Base-by-base conservation (phyloP, 768 basidiomycete genomes). In the Naganishia onofrii region DNA sequence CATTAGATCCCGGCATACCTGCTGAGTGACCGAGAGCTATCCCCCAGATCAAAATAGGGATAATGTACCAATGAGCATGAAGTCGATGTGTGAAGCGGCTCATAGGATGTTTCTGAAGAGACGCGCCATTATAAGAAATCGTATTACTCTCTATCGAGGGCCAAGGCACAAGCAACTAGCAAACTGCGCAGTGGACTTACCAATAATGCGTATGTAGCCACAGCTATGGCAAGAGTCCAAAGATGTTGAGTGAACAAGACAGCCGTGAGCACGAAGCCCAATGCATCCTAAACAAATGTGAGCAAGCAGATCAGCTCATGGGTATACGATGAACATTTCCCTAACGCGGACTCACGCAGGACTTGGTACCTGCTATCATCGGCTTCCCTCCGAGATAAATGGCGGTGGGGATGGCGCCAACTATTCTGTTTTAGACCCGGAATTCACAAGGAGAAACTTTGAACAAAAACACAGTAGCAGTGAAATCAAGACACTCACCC, bases 201-300 rank as follows among this genome's bases (percentile, higher is more conserved):
- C 10, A 80, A 70, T 21, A 80, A 73, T 31, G 77, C 71, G 42
- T 70, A 78, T 12, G 79, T 80, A 3, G 78, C 75, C 17, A 80
- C 57, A 12, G 79, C 79, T 15, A 79, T 78, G n/a, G 63, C 52
- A 48, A 79, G 32, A 28, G 79, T 80, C 78, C 78, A 80, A 2
- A 80, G 67, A 70, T 80, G 77, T 66, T 80, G 79, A 28, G 76
- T 76, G 71, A 79, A 80, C 3, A 80, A 56, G 7, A 76, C 68
- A 0, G 69, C n/a, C 8, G 78, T 80, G 52, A 79, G 58, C 23
- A 80, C 31, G 68, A 78, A 78, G 4, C 75, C 79, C 0, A 42
- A 23, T 7, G 71, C 75, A 60, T 77, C 70, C 78, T 79, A 68
- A 42, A 54, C 2, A 23, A n/a, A 34, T 15, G n/a, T 15, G 31